These are phyloP conservation scores for Circinella minor DNA, from an alignment of 371 early-diverging fungal species.

Conservation along the genomic window DNA sequence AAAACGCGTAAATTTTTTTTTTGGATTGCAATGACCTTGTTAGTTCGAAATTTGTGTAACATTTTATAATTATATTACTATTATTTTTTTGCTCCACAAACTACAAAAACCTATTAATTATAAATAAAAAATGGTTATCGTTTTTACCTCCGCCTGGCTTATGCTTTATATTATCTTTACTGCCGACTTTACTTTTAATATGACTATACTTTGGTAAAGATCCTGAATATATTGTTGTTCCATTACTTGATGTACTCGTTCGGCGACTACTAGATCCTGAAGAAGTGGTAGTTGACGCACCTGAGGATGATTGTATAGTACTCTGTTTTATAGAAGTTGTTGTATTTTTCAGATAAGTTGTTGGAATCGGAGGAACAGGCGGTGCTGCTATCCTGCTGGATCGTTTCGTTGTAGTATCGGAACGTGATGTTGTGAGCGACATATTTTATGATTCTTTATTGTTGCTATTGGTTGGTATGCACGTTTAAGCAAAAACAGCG, in stretches of 20 bases:
- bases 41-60: background rate
- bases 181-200: constrained; percentile 27
- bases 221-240: constrained; percentile 3
- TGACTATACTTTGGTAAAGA: constrained; percentile 15
- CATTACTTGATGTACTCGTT: constrained; percentile 11
- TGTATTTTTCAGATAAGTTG: background rate
- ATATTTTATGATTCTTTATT: background rate
- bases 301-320: background rate
- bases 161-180: constrained; percentile 25
- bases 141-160: constrained; percentile 15
- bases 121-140: background rate
- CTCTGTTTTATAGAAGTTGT: background rate
- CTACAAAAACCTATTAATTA: too few species aligned
- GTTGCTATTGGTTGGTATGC: too few species aligned
- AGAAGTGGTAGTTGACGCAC: background rate
- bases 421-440: constrained; percentile 2
- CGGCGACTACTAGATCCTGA: background rate
- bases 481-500: background rate
- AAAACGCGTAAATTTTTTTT: too few species aligned
- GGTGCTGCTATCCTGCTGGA: background rate
- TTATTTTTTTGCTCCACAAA: too few species aligned
- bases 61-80: background rate
- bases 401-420: background rate
- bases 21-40: background rate
- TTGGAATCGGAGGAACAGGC: constrained; percentile 1